Base-by-base conservation (phyloP, 331 rosid genomes). In the Arachis monticola region DNA sequence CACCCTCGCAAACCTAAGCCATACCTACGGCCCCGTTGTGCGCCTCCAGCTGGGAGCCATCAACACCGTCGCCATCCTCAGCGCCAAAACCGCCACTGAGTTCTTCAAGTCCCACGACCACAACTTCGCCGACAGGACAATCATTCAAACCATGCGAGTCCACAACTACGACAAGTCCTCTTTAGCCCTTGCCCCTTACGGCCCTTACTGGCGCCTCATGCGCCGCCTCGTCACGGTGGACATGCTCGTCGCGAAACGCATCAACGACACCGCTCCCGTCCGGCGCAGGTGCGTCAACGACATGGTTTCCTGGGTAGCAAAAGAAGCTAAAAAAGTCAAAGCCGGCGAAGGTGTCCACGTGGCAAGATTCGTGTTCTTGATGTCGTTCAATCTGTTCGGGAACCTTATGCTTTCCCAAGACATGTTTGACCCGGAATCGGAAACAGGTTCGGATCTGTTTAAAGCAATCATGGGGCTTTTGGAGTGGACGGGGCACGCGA, bases 91-190 rank as follows among this genome's bases (percentile, higher is more conserved):
- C 2, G 88, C 92, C 56, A 3, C 80, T 1, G 84, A 77, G 17
- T 69, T 91, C 14, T 91, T 91, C 86, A 87, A 86, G 35, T 40
- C 75, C 70, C 92, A 91, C 67, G 97, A 89, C 71, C 78, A 79
- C 8, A 2, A 67, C 10, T 91, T 91, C 56, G 80, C 80, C 0
- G 91, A 87, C 0, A 86, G 91, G 40, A 78, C 89, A 70, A 22
- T 84, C 61, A 87, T 75, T 0, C 85, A 87, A 40, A 60, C 67
- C 10, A 81, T 87, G 83, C 87, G 84, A 0, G 89, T 13, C 69
- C 81, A 80, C 9, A 80, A 70, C 55, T 90, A 87, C 75, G 60
- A 84, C 70, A 74, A 87, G 9, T 80, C 89, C 2, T 90, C 92
- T 2, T 0, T 90, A 0, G 87, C 88, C 8, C 17, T 90, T 1